phyloP scores from a whole-genome alignment of 2,329 filamentous ascomycete genomes.

The Hymenoscyphus linearis region DNA sequence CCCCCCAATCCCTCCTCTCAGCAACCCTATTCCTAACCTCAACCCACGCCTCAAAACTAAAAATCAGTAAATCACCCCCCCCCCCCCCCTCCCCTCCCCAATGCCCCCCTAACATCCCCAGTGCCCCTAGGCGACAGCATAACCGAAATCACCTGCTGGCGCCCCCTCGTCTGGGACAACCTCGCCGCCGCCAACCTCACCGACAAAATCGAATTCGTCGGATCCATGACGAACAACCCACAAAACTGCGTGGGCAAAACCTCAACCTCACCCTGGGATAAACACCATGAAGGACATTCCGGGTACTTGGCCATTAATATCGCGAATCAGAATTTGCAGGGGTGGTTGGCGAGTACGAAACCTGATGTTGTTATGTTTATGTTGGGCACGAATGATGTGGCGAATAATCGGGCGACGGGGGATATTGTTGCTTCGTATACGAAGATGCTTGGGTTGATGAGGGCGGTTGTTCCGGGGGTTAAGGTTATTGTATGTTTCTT shows the following conservation, averaged over 20 bases:
- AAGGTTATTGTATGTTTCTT: conserved; percentile 40
- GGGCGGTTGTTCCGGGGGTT: conserved; percentile 34
- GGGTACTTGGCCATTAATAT: conserved; percentile 41
- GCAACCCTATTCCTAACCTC: background rate
- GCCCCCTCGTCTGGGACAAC: conserved; percentile 38
- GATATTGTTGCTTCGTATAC: conserved; percentile 37
- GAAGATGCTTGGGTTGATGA: conserved; percentile 36
- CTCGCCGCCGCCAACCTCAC: conserved; percentile 34
- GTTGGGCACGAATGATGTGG: conserved; percentile 43
- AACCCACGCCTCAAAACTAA: background rate
- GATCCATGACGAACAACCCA: conserved; percentile 36
- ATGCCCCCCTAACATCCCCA: background rate
- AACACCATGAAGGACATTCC: conserved; percentile 41
- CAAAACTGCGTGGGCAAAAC: conserved; percentile 32
- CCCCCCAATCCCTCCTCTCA: background rate
- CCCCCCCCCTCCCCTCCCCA: no score
- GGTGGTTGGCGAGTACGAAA: conserved; percentile 35
- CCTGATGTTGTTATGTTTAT: conserved; percentile 42
- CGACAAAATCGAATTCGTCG: conserved; percentile 38
- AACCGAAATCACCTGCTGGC: conserved; percentile 43
- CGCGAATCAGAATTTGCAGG: conserved; percentile 36
- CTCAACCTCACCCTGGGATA: conserved; percentile 34
- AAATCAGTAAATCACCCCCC: background rate
- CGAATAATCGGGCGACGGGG: conserved; percentile 23
- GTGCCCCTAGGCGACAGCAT: conserved; percentile 41